Percentiles rank a stretch among this genome's conserved stretches.
These are phyloP conservation scores for Lactifluus piperatus DNA, from an alignment of 768 basidiomycete genomes.

Conservation along the genomic window DNA sequence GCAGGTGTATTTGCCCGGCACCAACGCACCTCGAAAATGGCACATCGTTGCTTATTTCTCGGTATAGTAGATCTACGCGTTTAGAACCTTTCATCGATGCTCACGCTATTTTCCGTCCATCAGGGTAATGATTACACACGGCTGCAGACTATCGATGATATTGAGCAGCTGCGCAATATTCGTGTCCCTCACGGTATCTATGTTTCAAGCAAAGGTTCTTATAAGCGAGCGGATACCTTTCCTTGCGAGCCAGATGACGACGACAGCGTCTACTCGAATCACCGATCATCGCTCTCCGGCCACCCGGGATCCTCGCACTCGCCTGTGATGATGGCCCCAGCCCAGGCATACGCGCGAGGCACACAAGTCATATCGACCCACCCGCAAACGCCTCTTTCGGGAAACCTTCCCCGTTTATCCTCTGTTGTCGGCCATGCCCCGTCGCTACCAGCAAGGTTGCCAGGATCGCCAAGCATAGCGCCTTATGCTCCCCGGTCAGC, in stretches of 20 bases:
- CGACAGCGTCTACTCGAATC: conserved; percentile 21
- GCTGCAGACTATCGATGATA: conserved; percentile 66
- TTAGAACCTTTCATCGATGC: conserved; percentile 3
- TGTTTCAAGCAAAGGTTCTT: conserved; percentile 49
- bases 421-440: conserved; percentile 18
- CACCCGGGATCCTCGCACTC: conserved; percentile 13
- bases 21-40: conserved; percentile 59
- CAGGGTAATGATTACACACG: conserved; percentile 62
- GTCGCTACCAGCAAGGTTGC: conserved; percentile 7
- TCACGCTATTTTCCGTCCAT: not conserved
- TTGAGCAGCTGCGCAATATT: conserved; percentile 61
- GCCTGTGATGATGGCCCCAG: conserved; percentile 3
- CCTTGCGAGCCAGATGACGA: conserved; percentile 25
- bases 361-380: not conserved
- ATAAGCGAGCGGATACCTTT: conserved; percentile 23
- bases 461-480: conserved; percentile 12
- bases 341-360: conserved; percentile 4
- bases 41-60: conserved; percentile 79
- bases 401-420: conserved; percentile 16
- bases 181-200: conserved; percentile 66
- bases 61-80: conserved; percentile 32
- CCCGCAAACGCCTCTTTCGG: conserved; percentile 10
- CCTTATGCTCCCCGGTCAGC: conserved; percentile 28
- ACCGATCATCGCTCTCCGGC: conserved; percentile 11
- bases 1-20: conserved; percentile 55